Conservation (phyloP, 1,284 basidiomycete species). For the Entoloma clypeatum region DNA sequence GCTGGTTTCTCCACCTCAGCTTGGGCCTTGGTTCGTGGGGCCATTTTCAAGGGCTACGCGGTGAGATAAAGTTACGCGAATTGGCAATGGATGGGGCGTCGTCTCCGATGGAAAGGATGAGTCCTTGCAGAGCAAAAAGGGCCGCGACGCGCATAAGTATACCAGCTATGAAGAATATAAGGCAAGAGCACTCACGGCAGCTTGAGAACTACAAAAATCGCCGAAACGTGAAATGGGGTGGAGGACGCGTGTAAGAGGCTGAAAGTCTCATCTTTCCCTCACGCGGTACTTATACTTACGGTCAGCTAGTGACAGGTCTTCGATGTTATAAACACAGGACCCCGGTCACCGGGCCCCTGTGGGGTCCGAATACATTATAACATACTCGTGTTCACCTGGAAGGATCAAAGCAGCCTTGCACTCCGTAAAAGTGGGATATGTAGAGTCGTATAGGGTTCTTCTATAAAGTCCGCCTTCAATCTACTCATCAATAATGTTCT, state of each 20-base stretch:
- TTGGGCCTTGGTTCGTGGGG: conserved; percentile 30
- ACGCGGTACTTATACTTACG: conserved; percentile 42
- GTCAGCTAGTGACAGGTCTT: conserved; percentile 41
- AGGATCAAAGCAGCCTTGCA: conserved; percentile 2
- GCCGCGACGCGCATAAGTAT: conserved; percentile 7
- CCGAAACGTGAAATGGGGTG: conserved; percentile 15
- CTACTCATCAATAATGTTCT: conserved; percentile 12
- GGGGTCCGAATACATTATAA: conserved; percentile 4
- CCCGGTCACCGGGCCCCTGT: conserved; percentile 36
- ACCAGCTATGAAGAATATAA: conserved; percentile 8
- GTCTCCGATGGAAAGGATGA: conserved; percentile 2
- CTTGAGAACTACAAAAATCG: conserved; percentile 5
- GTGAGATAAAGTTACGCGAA: conserved; percentile 1
- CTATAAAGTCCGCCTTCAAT: conserved; percentile 15
- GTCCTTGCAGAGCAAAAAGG: conserved; percentile 6
- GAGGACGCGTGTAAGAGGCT: conserved; percentile 33
- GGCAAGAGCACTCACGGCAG: conserved; percentile 7
- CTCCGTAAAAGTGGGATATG: too few relatives aligned
- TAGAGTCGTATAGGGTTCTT: too few relatives aligned
- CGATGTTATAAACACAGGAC: conserved; percentile 33
- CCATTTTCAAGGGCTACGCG: conserved; percentile 26
- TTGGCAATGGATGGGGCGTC: conserved; percentile 3
- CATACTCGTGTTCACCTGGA: neutral
- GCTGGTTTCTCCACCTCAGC: conserved; percentile 32
- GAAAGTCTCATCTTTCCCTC: conserved; percentile 38